Conservation (phyloP, 495 filamentous ascomycete genomes). For the Paragyromitra xinjiangensis region DNA sequence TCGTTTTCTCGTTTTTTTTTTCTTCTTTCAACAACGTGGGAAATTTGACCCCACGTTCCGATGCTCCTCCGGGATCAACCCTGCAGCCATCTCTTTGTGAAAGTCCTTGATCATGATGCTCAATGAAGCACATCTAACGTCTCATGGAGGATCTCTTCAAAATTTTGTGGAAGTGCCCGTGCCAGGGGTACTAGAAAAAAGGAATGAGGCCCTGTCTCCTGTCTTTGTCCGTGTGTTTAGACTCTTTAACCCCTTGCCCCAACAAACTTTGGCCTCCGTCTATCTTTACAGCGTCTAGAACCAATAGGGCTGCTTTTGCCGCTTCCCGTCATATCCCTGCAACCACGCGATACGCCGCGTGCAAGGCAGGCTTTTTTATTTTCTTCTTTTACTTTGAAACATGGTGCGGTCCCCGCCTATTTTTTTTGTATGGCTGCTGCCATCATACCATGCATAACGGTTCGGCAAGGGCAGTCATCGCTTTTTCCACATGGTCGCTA, state of each 20-base stretch:
- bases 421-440: conserved; percentile 38
- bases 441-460: conserved; percentile 41
- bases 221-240: conserved; percentile 19
- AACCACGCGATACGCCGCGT: conserved; percentile 49
- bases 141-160: conserved; percentile 30
- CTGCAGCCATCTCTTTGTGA: conserved; percentile 20
- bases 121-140: conserved; percentile 33
- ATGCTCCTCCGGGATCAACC: conserved; percentile 43
- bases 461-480: conserved; percentile 31
- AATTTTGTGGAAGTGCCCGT: neutral
- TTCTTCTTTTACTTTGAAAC: conserved; percentile 37
- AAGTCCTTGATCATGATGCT: conserved; percentile 19
- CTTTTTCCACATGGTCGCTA: conserved; percentile 39
- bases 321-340: conserved; percentile 53
- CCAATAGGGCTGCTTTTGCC: conserved; percentile 53
- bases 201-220: neutral
- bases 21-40: conserved; percentile 23
- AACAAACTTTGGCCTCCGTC: conserved; percentile 17
- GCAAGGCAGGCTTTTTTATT: conserved; percentile 10
- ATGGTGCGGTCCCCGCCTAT: conserved; percentile 9
- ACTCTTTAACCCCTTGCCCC: conserved; percentile 6
- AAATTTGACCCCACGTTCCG: conserved; percentile 45
- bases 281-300: conserved; percentile 26
- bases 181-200: neutral
- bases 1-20: neutral